Base-by-base conservation (phyloP, 202 grass and related monocot genomes). In the Setaria italica region DNA sequence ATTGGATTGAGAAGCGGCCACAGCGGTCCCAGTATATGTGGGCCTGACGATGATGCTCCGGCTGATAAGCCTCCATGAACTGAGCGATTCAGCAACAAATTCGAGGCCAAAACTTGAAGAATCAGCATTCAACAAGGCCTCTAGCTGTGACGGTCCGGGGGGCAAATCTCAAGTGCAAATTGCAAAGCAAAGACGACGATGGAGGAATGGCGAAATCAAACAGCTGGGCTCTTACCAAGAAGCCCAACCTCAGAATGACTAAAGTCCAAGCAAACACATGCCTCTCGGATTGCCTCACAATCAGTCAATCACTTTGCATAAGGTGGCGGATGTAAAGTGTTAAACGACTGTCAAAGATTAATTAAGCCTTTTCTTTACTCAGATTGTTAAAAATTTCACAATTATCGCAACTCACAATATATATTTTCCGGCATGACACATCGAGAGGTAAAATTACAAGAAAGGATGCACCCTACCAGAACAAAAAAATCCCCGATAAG, bases 401-500 rank as follows among this genome's bases (percentile, higher is more conserved):
- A 9, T 55, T 86, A 25, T 42, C 41, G 67, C 48, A 84, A 19
- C 12, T 60, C 30, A 62, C 68, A 84, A 9, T 15, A 60, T 17
- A 19, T 25, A 45, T 75, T 20, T 55, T 62, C 55, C 70, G 46
- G 67, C 67, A 81, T 17, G 1, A 42, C 49, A 78, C 54, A 63
- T 55, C 42, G 7, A 42, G 8, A 46, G 1, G 64, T 45, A 85
- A 82, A 80, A 76, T 85, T 68, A 70, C 70, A 85, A 73, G 41
- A 70, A n/a, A 15, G 41, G 51, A 42, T 74, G 59, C 62, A 65
- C 68, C 83, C 78, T 78, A 90, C 78, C 56, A n/a, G 41, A 85
- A 80, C 62, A 8, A 69, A 76, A 45, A 56, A 0, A 1, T 29
- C n/a, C 17, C 46, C 46, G 46, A 48, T 11, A 11, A 51, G 49